Evolutionary conservation across 106 monocot genomes (phyloP).

Genomic region (Gastrodia elata): DNA sequence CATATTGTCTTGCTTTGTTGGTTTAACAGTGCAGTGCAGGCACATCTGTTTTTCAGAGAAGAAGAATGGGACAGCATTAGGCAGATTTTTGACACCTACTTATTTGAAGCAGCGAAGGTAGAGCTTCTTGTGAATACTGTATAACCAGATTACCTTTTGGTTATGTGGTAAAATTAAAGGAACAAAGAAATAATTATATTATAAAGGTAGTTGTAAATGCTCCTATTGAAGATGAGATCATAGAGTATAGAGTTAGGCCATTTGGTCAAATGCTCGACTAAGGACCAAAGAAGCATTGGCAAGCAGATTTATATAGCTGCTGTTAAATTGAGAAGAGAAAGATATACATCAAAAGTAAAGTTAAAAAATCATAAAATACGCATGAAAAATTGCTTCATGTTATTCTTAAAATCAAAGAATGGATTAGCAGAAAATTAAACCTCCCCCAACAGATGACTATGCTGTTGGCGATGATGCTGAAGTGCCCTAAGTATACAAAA

Average conservation of each 20-base stretch:
- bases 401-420: background rate
- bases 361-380: background rate
- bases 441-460: background rate
- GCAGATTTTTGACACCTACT: slow-evolving; percentile 78
- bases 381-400: background rate
- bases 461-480: background rate
- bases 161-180: background rate
- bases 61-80: slow-evolving; percentile 78
- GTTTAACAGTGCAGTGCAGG: slow-evolving; percentile 68
- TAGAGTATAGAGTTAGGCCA: background rate
- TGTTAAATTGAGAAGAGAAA: background rate
- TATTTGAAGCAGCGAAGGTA: slow-evolving; percentile 95
- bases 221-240: background rate
- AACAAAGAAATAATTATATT: background rate
- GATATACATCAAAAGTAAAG: background rate
- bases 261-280: background rate
- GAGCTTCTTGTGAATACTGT: background rate
- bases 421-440: background rate
- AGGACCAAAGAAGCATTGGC: background rate
- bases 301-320: background rate
- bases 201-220: background rate
- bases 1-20: slow-evolving; percentile 17
- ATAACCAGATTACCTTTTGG: background rate
- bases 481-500: background rate
- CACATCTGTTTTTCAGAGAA: slow-evolving; percentile 86